phyloP scores from a whole-genome alignment of 2,329 filamentous ascomycete species.

The Colletotrichum sp. region DNA sequence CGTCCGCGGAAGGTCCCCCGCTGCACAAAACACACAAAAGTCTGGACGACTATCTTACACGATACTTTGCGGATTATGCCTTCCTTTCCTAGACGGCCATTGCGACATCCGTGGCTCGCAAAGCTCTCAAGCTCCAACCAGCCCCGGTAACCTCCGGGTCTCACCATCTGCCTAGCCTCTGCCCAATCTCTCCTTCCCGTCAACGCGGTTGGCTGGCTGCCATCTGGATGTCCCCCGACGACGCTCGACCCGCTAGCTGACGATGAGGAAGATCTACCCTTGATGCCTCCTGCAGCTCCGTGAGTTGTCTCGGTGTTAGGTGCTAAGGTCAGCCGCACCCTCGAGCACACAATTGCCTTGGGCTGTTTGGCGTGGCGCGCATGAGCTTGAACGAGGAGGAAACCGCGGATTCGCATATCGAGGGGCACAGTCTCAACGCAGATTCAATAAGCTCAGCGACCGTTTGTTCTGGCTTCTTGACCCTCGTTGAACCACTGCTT shows the following conservation, averaged over 20 bases:
- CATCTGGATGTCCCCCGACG: not conserved
- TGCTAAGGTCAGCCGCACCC: not conserved
- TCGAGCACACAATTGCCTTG: not conserved
- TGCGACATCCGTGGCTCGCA: not conserved
- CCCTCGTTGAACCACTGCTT: not conserved
- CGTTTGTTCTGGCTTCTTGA: not conserved
- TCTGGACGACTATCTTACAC: not conserved
- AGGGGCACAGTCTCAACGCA: not conserved
- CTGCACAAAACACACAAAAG: not conserved
- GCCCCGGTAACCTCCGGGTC: not conserved
- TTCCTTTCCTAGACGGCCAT: not conserved
- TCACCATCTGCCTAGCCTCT: not conserved
- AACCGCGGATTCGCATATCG: not conserved
- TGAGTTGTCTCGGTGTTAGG: not conserved
- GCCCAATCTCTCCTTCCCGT: not conserved
- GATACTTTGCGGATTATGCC: not conserved
- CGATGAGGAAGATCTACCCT: not conserved
- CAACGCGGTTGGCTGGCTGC: not conserved
- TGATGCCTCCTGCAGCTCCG: not conserved
- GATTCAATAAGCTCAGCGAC: not conserved
- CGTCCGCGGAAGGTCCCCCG: not conserved
- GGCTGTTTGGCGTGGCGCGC: not conserved
- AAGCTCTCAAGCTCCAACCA: not conserved
- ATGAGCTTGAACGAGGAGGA: not conserved
- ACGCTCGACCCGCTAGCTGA: not conserved